Evolutionary conservation across 2,329 filamentous ascomycete species (phyloP).

Genomic region (Botrytis elliptica): DNA sequence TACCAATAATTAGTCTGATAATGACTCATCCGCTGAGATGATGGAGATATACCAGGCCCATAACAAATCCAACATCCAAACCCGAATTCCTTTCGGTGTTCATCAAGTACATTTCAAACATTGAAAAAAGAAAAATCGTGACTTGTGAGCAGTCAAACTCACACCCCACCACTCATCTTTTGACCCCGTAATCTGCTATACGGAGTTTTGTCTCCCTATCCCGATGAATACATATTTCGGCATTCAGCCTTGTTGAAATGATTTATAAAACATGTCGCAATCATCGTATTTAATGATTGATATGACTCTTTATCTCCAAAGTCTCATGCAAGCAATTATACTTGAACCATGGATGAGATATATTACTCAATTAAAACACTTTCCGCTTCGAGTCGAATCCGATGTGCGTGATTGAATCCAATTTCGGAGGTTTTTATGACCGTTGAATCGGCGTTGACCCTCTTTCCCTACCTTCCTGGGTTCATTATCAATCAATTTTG

Average conservation of each 20-base stretch:
- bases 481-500: not conserved
- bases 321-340: not conserved
- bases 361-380: not conserved
- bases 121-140: no score
- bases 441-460: not conserved
- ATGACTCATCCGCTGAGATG: not conserved
- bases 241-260: slow-evolving; percentile 8
- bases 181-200: not conserved
- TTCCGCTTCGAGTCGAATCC: not conserved
- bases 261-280: not conserved
- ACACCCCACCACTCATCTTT: not conserved
- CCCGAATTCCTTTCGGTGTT: not conserved
- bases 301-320: not conserved
- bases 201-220: not conserved
- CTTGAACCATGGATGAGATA: not conserved
- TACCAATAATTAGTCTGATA: not conserved
- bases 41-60: not conserved
- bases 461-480: not conserved
- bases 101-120: no score
- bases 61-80: not conserved
- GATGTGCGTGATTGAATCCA: not conserved
- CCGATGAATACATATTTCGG: not conserved
- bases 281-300: not conserved
- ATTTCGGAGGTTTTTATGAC: slow-evolving; percentile 1
- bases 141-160: not conserved